Conservation (phyloP, 2,329 filamentous ascomycete species). For the Zopfia rhizophila region DNA sequence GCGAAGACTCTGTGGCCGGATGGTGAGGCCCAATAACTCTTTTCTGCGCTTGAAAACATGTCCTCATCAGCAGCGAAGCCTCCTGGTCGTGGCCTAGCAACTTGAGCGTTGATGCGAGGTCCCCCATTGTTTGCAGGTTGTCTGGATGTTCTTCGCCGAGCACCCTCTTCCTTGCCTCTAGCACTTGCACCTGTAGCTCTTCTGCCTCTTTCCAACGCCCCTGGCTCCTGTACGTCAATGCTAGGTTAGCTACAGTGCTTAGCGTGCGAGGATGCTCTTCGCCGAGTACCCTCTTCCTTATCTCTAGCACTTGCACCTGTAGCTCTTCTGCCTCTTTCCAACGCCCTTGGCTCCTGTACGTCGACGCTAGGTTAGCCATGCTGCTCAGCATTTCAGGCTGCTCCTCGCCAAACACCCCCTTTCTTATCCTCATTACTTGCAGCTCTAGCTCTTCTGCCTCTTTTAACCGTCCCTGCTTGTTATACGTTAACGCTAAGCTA, state of each 20-base stretch:
- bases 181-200: conserved; percentile 7
- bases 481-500: conserved; percentile 12
- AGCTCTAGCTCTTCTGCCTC: conserved; percentile 10
- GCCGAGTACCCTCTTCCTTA: conserved; percentile 14
- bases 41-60: conserved; percentile 5
- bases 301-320: conserved; percentile 11
- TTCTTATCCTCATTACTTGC: conserved; percentile 12
- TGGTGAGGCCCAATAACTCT: conserved; percentile 16
- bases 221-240: conserved; percentile 9
- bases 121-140: conserved; percentile 3
- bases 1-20: too few species aligned
- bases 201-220: conserved; percentile 13
- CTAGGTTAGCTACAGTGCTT: conserved; percentile 12
- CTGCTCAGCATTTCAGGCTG: conserved; percentile 14
- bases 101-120: conserved; percentile 14
- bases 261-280: conserved; percentile 14
- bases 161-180: conserved; percentile 11
- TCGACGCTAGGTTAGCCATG: conserved; percentile 7
- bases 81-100: conserved; percentile 3
- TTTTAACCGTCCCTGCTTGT: conserved; percentile 7
- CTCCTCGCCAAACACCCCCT: conserved; percentile 3
- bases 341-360: conserved; percentile 7
- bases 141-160: conserved; percentile 16
- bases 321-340: conserved; percentile 10
- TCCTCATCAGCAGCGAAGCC: conserved; percentile 14